These are phyloP conservation scores for Vachellia collinsii DNA, from an alignment of 306 rosid genomes.

Conservation along the genomic window DNA sequence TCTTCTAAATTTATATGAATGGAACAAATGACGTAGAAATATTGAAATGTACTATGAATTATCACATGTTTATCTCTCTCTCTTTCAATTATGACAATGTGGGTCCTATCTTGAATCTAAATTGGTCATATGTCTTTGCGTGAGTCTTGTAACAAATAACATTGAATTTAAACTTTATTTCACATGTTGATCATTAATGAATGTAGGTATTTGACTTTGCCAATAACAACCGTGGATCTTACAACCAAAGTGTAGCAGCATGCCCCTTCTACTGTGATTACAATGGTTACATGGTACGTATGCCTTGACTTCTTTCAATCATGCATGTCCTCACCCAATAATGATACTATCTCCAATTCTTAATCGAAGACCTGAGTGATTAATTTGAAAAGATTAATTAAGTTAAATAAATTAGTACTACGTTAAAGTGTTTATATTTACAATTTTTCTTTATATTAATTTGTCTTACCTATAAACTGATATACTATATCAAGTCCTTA, in stretches of 20 bases:
- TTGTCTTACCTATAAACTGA: too few relatives aligned
- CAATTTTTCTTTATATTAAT: too few relatives aligned
- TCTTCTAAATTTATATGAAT: too few relatives aligned
- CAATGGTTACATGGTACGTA: constrained; percentile 48
- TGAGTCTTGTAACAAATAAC: background rate
- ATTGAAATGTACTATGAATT: too few relatives aligned
- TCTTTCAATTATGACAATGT: background rate
- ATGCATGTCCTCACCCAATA: background rate
- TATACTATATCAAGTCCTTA: too few relatives aligned
- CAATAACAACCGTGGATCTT: constrained; percentile 49
- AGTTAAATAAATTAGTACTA: too few relatives aligned
- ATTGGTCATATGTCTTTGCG: background rate
- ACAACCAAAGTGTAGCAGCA: constrained; percentile 36
- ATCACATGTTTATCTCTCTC: background rate
- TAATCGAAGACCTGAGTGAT: too few relatives aligned
- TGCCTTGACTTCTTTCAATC: background rate
- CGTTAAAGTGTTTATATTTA: too few relatives aligned
- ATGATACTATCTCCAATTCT: too few relatives aligned
- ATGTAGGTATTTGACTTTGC: constrained; percentile 55
- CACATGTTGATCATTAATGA: background rate
- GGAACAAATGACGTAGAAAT: background rate
- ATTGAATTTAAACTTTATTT: background rate
- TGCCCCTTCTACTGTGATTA: constrained; percentile 63
- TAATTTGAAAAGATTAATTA: too few relatives aligned
- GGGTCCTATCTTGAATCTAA: background rate